Percentiles rank a stretch among this genome's conserved stretches.
Evolutionary conservation across 2,329 filamentous ascomycete species (phyloP).

Genomic region (Exophiala sideris): DNA sequence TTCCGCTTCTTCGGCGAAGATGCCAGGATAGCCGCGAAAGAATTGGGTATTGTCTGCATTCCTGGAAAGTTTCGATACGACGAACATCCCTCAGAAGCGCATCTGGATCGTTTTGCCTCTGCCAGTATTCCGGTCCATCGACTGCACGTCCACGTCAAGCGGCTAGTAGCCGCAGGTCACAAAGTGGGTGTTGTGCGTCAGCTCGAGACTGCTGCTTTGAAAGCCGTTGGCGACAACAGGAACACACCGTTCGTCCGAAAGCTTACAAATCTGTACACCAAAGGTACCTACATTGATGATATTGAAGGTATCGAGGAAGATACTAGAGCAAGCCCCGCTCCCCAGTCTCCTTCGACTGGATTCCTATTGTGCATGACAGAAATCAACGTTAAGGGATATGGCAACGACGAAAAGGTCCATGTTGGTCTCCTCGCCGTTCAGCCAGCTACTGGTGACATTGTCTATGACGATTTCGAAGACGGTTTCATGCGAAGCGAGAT

Average conservation of each 20-base stretch:
- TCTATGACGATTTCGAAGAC: conserved; percentile 94
- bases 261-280: conserved; percentile 95
- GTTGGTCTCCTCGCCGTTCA: conserved; percentile 92
- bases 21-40: conserved; percentile 81
- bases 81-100: conserved; percentile 88
- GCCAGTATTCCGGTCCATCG: conserved; percentile 93
- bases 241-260: conserved; percentile 90
- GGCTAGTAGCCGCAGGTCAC: conserved; percentile 84
- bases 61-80: conserved; percentile 93
- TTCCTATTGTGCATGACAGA: conserved; percentile 93
- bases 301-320: conserved; percentile 69
- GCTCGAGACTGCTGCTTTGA: conserved; percentile 89
- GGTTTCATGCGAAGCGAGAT: conserved; percentile 97
- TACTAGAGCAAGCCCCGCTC: conserved; percentile 52
- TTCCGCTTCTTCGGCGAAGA: conserved; percentile 97
- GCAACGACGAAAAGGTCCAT: conserved; percentile 88
- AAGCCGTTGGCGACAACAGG: conserved; percentile 90
- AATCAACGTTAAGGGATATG: conserved; percentile 70
- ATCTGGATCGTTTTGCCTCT: conserved; percentile 86
- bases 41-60: conserved; percentile 92
- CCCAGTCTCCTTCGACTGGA: conserved; percentile 65
- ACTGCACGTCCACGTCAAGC: conserved; percentile 88
- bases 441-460: conserved; percentile 89
- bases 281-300: conserved; percentile 96
- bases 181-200: conserved; percentile 96